Conservation (phyloP, 306 rosid species). For the Cercis canadensis region DNA sequence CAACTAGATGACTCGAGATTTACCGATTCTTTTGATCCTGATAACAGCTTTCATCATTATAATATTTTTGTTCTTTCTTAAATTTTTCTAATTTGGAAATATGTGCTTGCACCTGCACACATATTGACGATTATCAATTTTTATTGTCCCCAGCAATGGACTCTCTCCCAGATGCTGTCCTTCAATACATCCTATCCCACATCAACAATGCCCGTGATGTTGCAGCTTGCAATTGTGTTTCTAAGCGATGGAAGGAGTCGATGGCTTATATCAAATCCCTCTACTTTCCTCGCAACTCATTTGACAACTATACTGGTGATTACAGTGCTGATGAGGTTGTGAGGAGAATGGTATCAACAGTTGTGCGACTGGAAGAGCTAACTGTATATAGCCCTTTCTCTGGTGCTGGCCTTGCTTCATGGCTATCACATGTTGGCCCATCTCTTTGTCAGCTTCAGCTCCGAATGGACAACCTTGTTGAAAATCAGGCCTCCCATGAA, state of each 20-base stretch:
- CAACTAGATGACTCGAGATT: background rate
- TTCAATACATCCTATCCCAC: conserved; percentile 76
- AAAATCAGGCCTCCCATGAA: conserved; percentile 50
- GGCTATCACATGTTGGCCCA: conserved; percentile 64
- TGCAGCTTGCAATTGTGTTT: conserved; percentile 83
- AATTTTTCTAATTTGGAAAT: conserved; percentile 1
- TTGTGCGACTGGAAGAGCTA: conserved; percentile 68
- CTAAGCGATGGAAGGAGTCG: conserved; percentile 85
- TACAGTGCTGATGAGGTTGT: conserved; percentile 66
- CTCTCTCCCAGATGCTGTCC: conserved; percentile 75
- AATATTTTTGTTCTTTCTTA: background rate
- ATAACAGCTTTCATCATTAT: background rate
- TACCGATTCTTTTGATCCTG: background rate
- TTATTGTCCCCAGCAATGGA: conserved; percentile 64
- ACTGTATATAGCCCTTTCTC: conserved; percentile 84
- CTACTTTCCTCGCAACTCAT: conserved; percentile 79
- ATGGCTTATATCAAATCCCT: conserved; percentile 65
- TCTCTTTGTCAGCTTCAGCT: conserved; percentile 79
- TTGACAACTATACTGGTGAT: conserved; percentile 52
- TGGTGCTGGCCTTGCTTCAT: conserved; percentile 77
- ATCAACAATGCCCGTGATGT: conserved; percentile 76
- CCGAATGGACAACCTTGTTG: conserved; percentile 80
- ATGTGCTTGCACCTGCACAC: background rate
- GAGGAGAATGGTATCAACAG: conserved; percentile 67
- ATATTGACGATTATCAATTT: conserved; percentile 33